Percentiles rank a stretch among this genome's conserved stretches.
These are phyloP conservation scores for Backusella psychrophila DNA, from an alignment of 192 early-diverging fungal species.

Conservation along the genomic window DNA sequence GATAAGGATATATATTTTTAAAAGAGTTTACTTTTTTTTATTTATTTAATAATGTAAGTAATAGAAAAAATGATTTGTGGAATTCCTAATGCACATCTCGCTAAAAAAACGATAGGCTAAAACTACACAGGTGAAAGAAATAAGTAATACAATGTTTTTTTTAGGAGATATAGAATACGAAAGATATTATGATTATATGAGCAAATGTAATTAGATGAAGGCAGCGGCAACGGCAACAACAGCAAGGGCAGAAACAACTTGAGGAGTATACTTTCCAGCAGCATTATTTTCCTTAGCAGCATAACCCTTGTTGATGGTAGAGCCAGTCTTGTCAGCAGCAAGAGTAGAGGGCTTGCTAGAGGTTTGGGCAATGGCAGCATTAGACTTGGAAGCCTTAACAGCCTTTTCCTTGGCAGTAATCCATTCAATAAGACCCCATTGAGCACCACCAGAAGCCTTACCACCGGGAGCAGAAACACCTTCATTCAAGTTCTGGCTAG, in stretches of 20 bases:
- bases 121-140: background rate
- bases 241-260: background rate
- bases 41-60: background rate
- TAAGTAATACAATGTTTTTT: conserved; percentile 1
- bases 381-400: conserved; percentile 22
- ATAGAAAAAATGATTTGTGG: background rate
- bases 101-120: background rate
- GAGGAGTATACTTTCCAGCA: conserved; percentile 1
- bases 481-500: conserved; percentile 28
- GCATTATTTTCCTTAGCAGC: background rate
- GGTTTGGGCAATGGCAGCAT: conserved; percentile 4
- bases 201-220: background rate
- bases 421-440: conserved; percentile 44
- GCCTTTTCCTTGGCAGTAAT: conserved; percentile 32
- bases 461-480: conserved; percentile 19
- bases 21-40: background rate
- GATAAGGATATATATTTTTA: background rate
- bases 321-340: background rate
- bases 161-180: background rate
- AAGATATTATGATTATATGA: background rate
- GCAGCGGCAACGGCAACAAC: background rate
- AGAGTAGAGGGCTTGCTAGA: background rate
- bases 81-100: background rate
- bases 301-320: background rate
- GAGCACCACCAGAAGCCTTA: conserved; percentile 32